phyloP scores from a whole-genome alignment of 148 eudicot species.

The Diospyros lotus region DNA sequence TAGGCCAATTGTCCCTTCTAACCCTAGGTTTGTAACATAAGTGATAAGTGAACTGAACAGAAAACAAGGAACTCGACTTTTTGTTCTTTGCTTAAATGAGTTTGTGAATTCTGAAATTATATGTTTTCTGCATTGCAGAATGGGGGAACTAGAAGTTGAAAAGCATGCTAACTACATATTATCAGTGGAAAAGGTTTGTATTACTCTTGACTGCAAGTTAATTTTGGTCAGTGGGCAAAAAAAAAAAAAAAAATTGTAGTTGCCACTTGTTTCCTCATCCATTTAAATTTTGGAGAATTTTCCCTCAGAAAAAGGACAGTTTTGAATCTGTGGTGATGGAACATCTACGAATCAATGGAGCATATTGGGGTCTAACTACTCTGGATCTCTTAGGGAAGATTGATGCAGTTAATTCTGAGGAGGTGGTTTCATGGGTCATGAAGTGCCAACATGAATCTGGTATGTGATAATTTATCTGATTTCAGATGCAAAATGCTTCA shows the following conservation, averaged over 20 bases:
- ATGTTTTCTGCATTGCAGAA: constrained; percentile 20
- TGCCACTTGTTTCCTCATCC: constrained; percentile 3
- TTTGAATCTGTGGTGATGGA: constrained; percentile 83
- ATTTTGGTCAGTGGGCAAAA: too few relatives aligned
- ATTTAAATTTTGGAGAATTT: neutral
- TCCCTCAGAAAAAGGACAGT: constrained; percentile 56
- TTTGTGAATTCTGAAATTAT: too few relatives aligned
- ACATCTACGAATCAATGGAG: constrained; percentile 85
- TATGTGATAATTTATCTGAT: constrained; percentile 4
- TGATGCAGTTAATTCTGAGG: constrained; percentile 56
- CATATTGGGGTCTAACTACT: constrained; percentile 93
- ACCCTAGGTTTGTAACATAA: too few relatives aligned
- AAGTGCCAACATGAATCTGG: constrained; percentile 97
- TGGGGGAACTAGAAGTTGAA: constrained; percentile 53
- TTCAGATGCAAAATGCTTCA: neutral
- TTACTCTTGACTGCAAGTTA: neutral
- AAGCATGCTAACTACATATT: constrained; percentile 67
- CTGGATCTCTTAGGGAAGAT: constrained; percentile 85
- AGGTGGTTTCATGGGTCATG: constrained; percentile 87
- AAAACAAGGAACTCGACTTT: too few relatives aligned
- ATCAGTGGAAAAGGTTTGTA: constrained; percentile 63
- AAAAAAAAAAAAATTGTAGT: neutral
- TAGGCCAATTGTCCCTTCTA: too few relatives aligned
- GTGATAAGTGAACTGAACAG: too few relatives aligned
- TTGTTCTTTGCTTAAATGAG: too few relatives aligned